Percentiles rank a stretch among this genome's conserved stretches.
Evolutionary conservation across 2,329 filamentous ascomycete genomes (phyloP).

Genomic region (Diaporthe batatas): DNA sequence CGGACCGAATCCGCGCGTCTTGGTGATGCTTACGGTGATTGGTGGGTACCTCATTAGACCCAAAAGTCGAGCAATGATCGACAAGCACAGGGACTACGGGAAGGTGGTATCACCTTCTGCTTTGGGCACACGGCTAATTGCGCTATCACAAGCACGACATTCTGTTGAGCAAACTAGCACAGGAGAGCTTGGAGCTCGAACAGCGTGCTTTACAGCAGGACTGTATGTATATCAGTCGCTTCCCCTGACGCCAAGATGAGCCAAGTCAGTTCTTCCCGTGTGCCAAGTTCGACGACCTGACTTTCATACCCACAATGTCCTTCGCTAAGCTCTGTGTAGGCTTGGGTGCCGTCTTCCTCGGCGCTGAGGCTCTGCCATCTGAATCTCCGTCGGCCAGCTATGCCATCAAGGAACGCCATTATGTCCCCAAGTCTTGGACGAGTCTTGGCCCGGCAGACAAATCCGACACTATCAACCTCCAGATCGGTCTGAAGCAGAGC

Average conservation of each 20-base stretch:
- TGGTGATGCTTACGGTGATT: conserved; percentile 3
- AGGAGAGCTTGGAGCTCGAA: neutral
- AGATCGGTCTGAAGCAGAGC: conserved; percentile 39
- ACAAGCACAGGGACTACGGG: conserved; percentile 5
- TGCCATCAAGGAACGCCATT: conserved; percentile 28
- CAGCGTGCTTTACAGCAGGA: neutral
- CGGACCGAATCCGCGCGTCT: neutral
- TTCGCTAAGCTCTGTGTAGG: conserved; percentile 9
- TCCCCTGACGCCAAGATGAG: conserved; percentile 19
- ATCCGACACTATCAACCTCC: conserved; percentile 38
- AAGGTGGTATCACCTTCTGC: conserved; percentile 6
- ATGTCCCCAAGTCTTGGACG: conserved; percentile 42
- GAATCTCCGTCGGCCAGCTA: conserved; percentile 18
- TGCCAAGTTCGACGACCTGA: conserved; percentile 9
- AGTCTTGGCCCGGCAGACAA: conserved; percentile 39
- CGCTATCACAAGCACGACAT: conserved; percentile 16
- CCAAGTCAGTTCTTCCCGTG: neutral
- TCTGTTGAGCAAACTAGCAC: conserved; percentile 3
- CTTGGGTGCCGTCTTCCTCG: conserved; percentile 11
- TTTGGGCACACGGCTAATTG: conserved; percentile 15
- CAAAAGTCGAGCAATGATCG: conserved; percentile 7
- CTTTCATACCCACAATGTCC: neutral
- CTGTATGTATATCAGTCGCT: conserved; percentile 26
- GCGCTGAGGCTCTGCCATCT: conserved; percentile 22
- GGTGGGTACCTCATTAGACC: conserved; percentile 3